Conservation (phyloP, 768 basidiomycete species). For the Dentipellis fragilis region DNA sequence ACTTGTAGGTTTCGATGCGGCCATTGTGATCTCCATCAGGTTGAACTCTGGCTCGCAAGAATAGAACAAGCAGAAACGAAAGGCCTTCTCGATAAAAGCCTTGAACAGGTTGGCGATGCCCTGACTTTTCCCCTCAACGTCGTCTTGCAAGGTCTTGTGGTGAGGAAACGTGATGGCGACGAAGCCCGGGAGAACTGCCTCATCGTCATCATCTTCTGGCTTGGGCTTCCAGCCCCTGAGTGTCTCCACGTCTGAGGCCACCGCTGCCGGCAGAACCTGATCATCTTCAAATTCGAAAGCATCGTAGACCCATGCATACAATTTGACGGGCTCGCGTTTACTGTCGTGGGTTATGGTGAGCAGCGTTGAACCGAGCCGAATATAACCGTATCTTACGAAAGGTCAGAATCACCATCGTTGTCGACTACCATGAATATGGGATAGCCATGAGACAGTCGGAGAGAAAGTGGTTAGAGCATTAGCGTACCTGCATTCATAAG, state of each 20-base stretch:
- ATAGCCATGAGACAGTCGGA: background rate
- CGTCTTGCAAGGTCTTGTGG: background rate
- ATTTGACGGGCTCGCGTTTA: background rate
- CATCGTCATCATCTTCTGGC: background rate
- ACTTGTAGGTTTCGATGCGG: background rate
- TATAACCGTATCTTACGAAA: background rate
- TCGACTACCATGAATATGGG: background rate
- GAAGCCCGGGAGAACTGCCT: background rate
- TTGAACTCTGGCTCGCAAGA: background rate
- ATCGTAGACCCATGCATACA: background rate
- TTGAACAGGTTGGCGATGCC: background rate
- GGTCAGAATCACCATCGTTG: background rate
- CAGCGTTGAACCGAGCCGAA: background rate
- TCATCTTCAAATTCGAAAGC: background rate
- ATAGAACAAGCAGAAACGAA: background rate
- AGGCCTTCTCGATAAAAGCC: background rate
- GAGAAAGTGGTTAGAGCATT: background rate
- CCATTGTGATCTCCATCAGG: background rate
- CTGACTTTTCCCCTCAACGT: background rate
- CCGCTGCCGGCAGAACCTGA: background rate
- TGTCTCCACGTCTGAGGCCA: background rate
- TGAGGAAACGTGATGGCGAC: background rate
- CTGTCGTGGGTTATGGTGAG: background rate
- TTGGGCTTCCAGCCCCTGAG: background rate
- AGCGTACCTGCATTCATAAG: background rate